Evolutionary conservation across 805 yeast genomes (phyloP).

Genomic region (Isabelozyma pseudorhagii): DNA sequence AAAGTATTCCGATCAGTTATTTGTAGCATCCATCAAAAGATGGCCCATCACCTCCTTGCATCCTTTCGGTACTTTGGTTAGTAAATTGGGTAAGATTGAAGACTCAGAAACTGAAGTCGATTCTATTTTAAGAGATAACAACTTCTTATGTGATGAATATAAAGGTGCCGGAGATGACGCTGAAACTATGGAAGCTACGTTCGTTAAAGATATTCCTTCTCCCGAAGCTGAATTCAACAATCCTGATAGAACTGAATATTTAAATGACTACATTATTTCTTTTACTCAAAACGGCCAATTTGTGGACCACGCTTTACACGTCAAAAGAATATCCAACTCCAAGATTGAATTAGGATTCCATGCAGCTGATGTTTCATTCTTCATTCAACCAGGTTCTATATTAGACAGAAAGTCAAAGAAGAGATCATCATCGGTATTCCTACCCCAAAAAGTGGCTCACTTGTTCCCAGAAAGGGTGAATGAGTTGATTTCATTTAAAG

Average conservation of each 20-base stretch:
- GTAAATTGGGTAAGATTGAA: conserved; percentile 78
- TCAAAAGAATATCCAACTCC: conserved; percentile 57
- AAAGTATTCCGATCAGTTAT: conserved; percentile 72
- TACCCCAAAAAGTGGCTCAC: conserved; percentile 71
- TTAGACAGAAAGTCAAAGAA: conserved; percentile 88
- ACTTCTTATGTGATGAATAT: conserved; percentile 78
- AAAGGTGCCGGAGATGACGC: conserved; percentile 38
- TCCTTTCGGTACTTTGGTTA: conserved; percentile 92
- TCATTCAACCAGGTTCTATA: conserved; percentile 65
- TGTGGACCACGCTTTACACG: conserved; percentile 79
- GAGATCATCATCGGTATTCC: conserved; percentile 82
- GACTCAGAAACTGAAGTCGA: conserved; percentile 78
- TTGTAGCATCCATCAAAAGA: conserved; percentile 93
- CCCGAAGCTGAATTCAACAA: conserved; percentile 35
- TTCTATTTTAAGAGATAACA: conserved; percentile 84
- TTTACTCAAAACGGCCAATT: conserved; percentile 55
- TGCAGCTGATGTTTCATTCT: conserved; percentile 74
- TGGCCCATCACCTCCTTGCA: conserved; percentile 99
- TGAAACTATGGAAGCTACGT: conserved; percentile 7
- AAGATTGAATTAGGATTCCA: conserved; percentile 84
- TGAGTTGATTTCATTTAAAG: conserved; percentile 58
- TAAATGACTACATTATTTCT: conserved; percentile 61
- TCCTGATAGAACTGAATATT: conserved; percentile 48
- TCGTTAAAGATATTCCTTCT: conserved; percentile 34
- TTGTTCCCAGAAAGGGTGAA: conserved; percentile 67